Conservation (phyloP, 2,329 filamentous ascomycete species). For the Fusarium guadeloupense region DNA sequence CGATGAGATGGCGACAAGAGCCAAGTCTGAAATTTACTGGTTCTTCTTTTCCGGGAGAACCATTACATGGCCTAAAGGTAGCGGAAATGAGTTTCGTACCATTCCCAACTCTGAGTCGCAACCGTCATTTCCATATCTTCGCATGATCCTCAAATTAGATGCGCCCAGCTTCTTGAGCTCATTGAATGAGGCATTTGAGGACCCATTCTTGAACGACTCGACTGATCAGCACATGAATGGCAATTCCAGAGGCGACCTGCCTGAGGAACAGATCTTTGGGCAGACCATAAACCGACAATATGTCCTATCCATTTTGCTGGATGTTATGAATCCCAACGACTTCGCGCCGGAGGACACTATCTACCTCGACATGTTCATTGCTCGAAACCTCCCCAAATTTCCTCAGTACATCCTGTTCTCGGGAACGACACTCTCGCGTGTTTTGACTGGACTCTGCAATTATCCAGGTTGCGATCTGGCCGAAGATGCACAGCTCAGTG, state of each 20-base stretch:
- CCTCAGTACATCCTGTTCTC: constrained; percentile 93
- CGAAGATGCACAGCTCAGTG: constrained; percentile 96
- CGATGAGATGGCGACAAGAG: constrained; percentile 75
- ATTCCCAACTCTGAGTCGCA: constrained; percentile 65
- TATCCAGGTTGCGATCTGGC: constrained; percentile 83
- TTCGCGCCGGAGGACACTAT: constrained; percentile 86
- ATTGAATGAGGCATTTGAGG: constrained; percentile 96
- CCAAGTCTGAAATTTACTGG: constrained; percentile 90
- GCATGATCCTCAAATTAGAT: constrained; percentile 86
- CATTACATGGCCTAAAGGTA: constrained; percentile 76
- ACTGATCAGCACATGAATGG: constrained; percentile 68
- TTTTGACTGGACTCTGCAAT: constrained; percentile 83
- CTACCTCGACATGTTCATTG: constrained; percentile 98
- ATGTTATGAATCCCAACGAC: constrained; percentile 82
- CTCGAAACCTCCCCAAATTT: constrained; percentile 94
- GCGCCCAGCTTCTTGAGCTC: constrained; percentile 93
- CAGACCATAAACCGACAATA: constrained; percentile 89
- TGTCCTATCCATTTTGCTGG: constrained; percentile 87
- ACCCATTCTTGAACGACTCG: constrained; percentile 87
- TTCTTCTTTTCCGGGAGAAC: constrained; percentile 90
- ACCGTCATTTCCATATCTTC: constrained; percentile 85
- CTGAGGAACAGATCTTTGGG: constrained; percentile 73
- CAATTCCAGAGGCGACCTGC: constrained; percentile 58
- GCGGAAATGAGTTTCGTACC: constrained; percentile 68
- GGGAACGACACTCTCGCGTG: constrained; percentile 82